Conservation (phyloP, 2,329 filamentous ascomycete species). For the Blumeria graminis region DNA sequence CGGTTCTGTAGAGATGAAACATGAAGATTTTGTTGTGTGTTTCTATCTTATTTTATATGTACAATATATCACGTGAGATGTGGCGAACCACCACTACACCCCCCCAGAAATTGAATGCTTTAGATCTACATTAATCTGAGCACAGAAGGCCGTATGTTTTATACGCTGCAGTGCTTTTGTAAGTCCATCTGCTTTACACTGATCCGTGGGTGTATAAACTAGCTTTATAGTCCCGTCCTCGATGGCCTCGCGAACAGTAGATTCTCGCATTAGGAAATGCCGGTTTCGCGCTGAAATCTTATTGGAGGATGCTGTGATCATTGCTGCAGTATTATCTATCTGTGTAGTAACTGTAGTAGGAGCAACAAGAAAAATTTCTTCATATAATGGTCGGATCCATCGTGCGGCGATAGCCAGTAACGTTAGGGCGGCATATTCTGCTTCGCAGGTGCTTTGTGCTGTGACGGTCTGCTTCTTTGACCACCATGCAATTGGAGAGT, state of each 20-base stretch:
- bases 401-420: not conserved
- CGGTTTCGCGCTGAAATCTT: slow-evolving; percentile 1
- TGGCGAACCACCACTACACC: no score
- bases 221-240: not conserved
- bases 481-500: not conserved
- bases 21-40: no score
- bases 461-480: not conserved
- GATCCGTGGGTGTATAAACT: not conserved
- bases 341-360: not conserved
- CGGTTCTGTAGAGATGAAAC: no score
- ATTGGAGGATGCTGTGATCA: not conserved
- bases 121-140: not conserved
- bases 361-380: not conserved
- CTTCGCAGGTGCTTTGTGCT: not conserved
- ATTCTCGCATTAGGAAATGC: not conserved
- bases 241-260: not conserved
- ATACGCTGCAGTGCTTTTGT: not conserved
- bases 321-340: not conserved
- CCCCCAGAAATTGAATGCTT: not conserved
- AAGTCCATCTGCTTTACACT: not conserved
- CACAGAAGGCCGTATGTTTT: not conserved
- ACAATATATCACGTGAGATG: no score
- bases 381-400: not conserved
- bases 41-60: no score
- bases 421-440: not conserved